Conservation (phyloP, 306 rosid genomes). For the Fragaria ananassa region DNA sequence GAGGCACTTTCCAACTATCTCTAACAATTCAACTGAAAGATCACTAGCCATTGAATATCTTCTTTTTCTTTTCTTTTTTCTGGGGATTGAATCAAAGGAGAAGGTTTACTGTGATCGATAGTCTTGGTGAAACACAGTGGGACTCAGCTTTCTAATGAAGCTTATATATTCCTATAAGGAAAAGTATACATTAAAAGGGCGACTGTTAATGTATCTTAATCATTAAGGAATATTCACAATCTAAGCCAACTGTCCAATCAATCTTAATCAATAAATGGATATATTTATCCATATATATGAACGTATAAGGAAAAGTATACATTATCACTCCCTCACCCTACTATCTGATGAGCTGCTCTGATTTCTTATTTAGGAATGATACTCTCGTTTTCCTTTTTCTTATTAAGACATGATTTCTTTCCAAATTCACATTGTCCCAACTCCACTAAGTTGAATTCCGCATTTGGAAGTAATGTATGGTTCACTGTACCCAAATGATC, state of each 20-base stretch:
- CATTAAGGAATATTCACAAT: neutral
- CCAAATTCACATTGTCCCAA: neutral
- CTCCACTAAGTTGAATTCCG: neutral
- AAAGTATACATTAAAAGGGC: no score
- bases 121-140: neutral
- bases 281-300: neutral
- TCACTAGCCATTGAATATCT: neutral
- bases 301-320: neutral
- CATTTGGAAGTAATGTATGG: neutral
- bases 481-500: neutral
- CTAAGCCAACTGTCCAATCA: neutral
- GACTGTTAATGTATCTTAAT: no score
- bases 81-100: neutral
- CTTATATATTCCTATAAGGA: neutral
- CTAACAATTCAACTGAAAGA: slow-evolving; percentile 2
- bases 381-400: neutral
- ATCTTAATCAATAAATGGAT: neutral
- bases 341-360: neutral
- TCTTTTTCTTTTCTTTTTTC: neutral
- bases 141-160: neutral
- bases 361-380: neutral
- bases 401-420: neutral
- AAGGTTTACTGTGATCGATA: neutral
- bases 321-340: neutral
- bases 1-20: neutral